Percentiles rank a stretch among this genome's conserved stretches.
These are phyloP conservation scores for Sutorius eximius DNA, from an alignment of 1,284 basidiomycete genomes.

Conservation along the genomic window DNA sequence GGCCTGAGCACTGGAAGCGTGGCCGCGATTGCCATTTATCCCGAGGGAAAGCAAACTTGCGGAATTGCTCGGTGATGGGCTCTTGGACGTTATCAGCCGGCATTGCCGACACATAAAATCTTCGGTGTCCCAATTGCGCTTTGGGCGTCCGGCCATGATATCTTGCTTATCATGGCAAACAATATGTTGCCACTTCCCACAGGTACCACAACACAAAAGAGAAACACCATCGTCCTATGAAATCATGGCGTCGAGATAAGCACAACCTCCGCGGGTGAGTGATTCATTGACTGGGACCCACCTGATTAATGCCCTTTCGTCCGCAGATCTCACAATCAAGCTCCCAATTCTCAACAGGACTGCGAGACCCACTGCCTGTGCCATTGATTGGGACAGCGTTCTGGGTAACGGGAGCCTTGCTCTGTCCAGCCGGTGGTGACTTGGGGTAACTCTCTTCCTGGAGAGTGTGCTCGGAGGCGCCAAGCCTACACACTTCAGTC, in stretches of 20 bases:
- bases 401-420: neutral
- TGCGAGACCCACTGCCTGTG: conserved; percentile 45
- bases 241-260: conserved; percentile 6
- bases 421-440: conserved; percentile 4
- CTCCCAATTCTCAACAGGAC: conserved; percentile 70
- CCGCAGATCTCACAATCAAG: conserved; percentile 83
- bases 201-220: conserved; percentile 77
- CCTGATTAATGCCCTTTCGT: conserved; percentile 66
- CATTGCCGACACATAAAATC: conserved; percentile 65
- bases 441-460: conserved; percentile 3
- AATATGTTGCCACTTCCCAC: conserved; percentile 83
- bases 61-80: conserved; percentile 8
- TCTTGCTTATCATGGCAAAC: conserved; percentile 72
- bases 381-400: conserved; percentile 22
- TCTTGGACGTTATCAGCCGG: conserved; percentile 22
- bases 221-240: conserved; percentile 70
- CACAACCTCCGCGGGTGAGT: conserved; percentile 1
- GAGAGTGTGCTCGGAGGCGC: conserved; percentile 1
- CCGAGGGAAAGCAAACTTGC: conserved; percentile 11
- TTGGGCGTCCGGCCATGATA: conserved; percentile 51
- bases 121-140: conserved; percentile 69
- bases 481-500: conserved; percentile 15
- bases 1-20: conserved; percentile 12
- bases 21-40: conserved; percentile 9
- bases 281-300: conserved; percentile 33